Base-by-base conservation (phyloP, 495 filamentous ascomycete genomes). In the Parachaetomium inaequale region DNA sequence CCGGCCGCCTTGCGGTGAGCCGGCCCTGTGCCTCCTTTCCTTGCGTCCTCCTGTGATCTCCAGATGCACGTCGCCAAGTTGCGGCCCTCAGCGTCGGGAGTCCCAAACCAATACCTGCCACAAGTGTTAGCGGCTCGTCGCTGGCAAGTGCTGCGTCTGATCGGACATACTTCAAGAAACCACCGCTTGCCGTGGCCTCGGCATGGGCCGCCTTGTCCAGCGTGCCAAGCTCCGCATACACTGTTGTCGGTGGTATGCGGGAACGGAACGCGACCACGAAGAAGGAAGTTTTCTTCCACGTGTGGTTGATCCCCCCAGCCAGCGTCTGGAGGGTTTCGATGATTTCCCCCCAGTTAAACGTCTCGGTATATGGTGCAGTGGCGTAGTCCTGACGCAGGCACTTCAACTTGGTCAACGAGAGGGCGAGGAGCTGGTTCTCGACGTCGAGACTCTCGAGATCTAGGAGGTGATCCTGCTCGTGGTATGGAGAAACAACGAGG, bases 221-320 rank as follows among this genome's bases (percentile, higher is more conserved):
- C 19, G 76, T 76, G 54, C 83, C 82, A 15, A 96, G 76, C 32
- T 85, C 76, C 6, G 81, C 79, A 56, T 81, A 79, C 63, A 89
- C 82, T 0, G 84, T 86, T 10, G 78, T 82, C 2, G 81, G 80
- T 7, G 81, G 79, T 19, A 94, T 82, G 58, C 74, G 81, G 0
- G 90, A 94, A 2, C 90, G 82, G 74, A 96, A 96, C 8, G 85
- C 86, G 21, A 96, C 90, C 43, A 95, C 79, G 65, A 92, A 96
- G 78, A 93, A 96, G 32, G 78, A 77, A 53, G 80, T 81, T 42
- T 78, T 75, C 52, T 78, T 83, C 87, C 89, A 95, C 1, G 63
- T 52, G 59, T 85, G 80, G n/a, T 76, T 72, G 3, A 76, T 75
- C 23, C 71, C 63, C 7, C 71, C 70, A 43, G 59, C 76, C 50